phyloP scores from a whole-genome alignment of 371 early-diverging fungal genomes.

The Mortierella polycephala region DNA sequence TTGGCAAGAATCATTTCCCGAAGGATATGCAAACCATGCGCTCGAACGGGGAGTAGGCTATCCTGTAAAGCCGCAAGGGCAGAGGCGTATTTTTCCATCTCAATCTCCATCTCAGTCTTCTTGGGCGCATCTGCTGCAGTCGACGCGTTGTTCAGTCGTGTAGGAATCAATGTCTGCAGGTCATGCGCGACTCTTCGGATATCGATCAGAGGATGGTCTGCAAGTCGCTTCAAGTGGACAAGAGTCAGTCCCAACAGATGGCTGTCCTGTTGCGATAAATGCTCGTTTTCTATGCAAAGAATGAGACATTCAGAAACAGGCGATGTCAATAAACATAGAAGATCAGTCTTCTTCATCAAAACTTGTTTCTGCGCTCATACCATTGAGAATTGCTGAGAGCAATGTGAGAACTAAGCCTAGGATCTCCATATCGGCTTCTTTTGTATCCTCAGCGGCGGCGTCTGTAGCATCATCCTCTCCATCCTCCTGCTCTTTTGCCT shows the following conservation, averaged over 20 bases:
- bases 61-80: constrained; percentile 84
- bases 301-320: background rate
- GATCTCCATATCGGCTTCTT: constrained; percentile 66
- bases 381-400: constrained; percentile 60
- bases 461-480: constrained; percentile 3
- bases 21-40: constrained; percentile 85
- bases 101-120: constrained; percentile 55
- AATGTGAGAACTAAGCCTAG: constrained; percentile 66
- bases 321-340: background rate
- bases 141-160: constrained; percentile 20
- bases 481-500: constrained; percentile 11
- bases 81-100: constrained; percentile 68
- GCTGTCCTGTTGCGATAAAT: constrained; percentile 58
- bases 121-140: constrained; percentile 5
- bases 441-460: constrained; percentile 47
- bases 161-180: constrained; percentile 63
- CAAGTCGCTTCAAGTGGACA: constrained; percentile 66
- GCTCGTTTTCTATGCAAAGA: constrained; percentile 61
- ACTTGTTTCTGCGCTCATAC: constrained; percentile 19
- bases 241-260: constrained; percentile 63
- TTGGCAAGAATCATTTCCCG: constrained; percentile 79
- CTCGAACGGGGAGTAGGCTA: constrained; percentile 86
- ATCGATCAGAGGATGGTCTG: constrained; percentile 60
- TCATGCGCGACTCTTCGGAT: constrained; percentile 70
- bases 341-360: background rate